Evolutionary conservation across 1,284 basidiomycete genomes (phyloP).

Genomic region (Leccinum pachyderme): DNA sequence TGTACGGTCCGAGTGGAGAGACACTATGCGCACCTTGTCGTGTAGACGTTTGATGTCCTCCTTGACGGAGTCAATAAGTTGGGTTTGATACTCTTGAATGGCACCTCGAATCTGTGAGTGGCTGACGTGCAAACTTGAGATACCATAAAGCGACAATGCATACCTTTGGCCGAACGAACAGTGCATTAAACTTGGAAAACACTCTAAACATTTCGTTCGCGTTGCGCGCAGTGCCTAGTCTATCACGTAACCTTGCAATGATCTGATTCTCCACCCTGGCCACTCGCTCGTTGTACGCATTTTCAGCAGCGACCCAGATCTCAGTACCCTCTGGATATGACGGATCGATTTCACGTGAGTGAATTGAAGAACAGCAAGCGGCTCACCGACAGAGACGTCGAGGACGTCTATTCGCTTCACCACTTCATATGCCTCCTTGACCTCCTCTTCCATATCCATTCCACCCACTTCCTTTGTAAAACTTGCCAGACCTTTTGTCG

Average conservation of each 20-base stretch:
- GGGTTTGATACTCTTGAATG: conserved; percentile 98
- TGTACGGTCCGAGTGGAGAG: conserved; percentile 1
- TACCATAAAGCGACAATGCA: conserved; percentile 12
- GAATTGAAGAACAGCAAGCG: background rate
- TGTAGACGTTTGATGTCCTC: conserved; percentile 95
- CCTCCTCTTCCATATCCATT: conserved; percentile 97
- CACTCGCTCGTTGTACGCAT: conserved; percentile 96
- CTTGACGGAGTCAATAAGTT: conserved; percentile 96
- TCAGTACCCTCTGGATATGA: conserved; percentile 80
- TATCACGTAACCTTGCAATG: conserved; percentile 88
- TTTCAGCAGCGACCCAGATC: conserved; percentile 96
- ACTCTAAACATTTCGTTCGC: conserved; percentile 99
- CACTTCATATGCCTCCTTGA: conserved; percentile 91
- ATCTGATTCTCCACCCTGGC: conserved; percentile 98
- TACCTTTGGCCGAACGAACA: conserved; percentile 98
- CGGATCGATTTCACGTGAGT: conserved; percentile 1
- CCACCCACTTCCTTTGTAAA: conserved; percentile 73
- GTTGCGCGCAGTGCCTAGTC: conserved; percentile 93
- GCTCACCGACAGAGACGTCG: conserved; percentile 83
- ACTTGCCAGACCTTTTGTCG: conserved; percentile 80
- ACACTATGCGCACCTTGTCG: conserved; percentile 65
- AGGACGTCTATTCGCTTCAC: conserved; percentile 96
- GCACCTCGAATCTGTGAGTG: conserved; percentile 84
- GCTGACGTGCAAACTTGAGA: background rate
- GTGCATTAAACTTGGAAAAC: conserved; percentile 96